Percentiles rank a stretch among this genome's conserved stretches.
phyloP scores from a whole-genome alignment of 495 filamentous ascomycete genomes.

The Trichoderma reesei region DNA sequence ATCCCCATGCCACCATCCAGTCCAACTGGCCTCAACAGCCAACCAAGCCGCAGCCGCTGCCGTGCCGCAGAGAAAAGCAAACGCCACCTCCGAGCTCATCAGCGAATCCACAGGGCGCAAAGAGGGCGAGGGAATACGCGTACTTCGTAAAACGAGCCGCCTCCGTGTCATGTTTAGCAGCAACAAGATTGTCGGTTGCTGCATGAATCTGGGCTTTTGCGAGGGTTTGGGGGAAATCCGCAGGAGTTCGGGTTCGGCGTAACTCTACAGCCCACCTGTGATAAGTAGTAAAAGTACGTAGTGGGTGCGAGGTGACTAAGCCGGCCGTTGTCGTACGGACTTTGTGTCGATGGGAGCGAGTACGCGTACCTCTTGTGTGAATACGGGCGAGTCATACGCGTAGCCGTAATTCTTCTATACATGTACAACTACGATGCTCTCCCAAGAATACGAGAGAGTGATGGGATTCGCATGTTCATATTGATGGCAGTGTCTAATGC shows the following conservation, averaged over 20 bases:
- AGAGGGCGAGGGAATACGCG: neutral
- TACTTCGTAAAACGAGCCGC: neutral
- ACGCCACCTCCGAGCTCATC: neutral
- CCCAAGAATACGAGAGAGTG: too few relatives aligned
- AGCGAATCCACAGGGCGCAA: neutral
- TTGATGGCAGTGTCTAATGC: too few relatives aligned
- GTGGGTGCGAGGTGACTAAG: neutral
- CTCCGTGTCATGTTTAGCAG: too few relatives aligned
- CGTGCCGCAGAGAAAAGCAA: neutral
- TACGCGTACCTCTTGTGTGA: too few relatives aligned
- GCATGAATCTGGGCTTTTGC: neutral
- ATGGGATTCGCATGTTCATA: too few relatives aligned
- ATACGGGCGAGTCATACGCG: too few relatives aligned
- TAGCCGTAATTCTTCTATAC: too few relatives aligned
- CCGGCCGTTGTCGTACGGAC: neutral
- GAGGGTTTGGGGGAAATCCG: neutral
- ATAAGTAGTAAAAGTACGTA: too few relatives aligned
- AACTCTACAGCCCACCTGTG: neutral
- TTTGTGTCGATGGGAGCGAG: neutral
- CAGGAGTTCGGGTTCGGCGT: neutral
- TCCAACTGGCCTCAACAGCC: too few relatives aligned
- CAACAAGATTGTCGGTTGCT: too few relatives aligned
- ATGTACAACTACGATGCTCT: too few relatives aligned
- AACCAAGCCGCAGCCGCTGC: neutral
- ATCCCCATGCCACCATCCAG: too few relatives aligned